Evolutionary conservation across 176 grass and related monocot genomes (phyloP).

Genomic region (Canna indica): DNA sequence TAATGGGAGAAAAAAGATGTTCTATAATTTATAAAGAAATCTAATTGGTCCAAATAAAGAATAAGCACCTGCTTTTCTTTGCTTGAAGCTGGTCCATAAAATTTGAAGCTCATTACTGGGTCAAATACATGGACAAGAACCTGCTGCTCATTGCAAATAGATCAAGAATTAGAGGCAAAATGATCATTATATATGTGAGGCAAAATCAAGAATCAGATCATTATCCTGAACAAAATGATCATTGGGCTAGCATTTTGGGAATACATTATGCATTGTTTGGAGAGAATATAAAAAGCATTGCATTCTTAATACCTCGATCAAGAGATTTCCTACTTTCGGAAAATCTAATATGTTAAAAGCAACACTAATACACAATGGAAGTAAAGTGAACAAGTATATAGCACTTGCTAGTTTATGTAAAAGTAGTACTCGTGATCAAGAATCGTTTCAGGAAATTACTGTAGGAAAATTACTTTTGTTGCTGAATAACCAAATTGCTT

Average conservation of each 20-base stretch:
- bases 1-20: background rate
- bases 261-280: background rate
- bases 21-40: background rate
- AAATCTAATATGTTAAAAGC: constrained; percentile 2
- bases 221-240: no score
- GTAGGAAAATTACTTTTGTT: no score
- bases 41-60: background rate
- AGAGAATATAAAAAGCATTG: constrained; percentile 1
- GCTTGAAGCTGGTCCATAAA: background rate
- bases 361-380: constrained; percentile 7
- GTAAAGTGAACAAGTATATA: constrained; percentile 1
- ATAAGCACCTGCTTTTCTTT: background rate
- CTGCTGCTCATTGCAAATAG: background rate
- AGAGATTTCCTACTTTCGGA: constrained; percentile 2
- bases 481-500: no score
- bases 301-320: constrained; percentile 8
- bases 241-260: background rate
- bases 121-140: background rate
- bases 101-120: background rate
- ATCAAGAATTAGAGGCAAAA: background rate
- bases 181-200: background rate
- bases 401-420: constrained; percentile 52
- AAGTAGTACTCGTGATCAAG: constrained; percentile 75
- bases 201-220: constrained; percentile 10
- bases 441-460: constrained; percentile 78